Conservation (phyloP, 768 basidiomycete genomes). For the Cystoderma amianthinum region DNA sequence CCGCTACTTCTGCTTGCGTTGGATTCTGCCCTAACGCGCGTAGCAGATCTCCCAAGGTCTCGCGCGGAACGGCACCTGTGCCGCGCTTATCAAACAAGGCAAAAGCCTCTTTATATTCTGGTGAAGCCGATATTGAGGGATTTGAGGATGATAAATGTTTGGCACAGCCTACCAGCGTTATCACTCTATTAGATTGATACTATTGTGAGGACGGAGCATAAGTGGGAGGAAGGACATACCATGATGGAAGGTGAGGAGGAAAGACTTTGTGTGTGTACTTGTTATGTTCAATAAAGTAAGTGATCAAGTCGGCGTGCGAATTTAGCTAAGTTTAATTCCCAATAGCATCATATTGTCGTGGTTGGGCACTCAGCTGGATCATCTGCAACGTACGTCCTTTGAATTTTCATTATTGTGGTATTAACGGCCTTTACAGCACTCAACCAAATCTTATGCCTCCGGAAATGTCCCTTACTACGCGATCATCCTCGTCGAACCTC, state of each 20-base stretch:
- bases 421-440: too few relatives aligned
- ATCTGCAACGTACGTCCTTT: too few relatives aligned
- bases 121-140: background rate
- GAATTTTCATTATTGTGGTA: too few relatives aligned
- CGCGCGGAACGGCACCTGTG: slow-evolving; percentile 81
- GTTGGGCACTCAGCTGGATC: too few relatives aligned
- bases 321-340: too few relatives aligned
- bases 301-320: too few relatives aligned
- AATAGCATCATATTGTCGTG: too few relatives aligned
- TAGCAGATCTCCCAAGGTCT: slow-evolving; percentile 87
- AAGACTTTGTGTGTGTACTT: too few relatives aligned
- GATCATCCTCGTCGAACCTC: too few relatives aligned
- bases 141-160: background rate
- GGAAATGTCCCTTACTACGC: too few relatives aligned
- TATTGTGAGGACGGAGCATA: background rate
- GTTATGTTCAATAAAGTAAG: too few relatives aligned
- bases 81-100: slow-evolving; percentile 98
- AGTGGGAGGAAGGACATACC: background rate
- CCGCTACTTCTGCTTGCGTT: slow-evolving; percentile 95
- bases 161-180: slow-evolving; percentile 20
- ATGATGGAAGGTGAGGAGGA: background rate
- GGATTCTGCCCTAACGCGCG: slow-evolving; percentile 97
- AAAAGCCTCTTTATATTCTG: slow-evolving; percentile 95
- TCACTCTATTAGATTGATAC: slow-evolving; percentile 1
- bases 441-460: too few relatives aligned